These are phyloP conservation scores for Oenanthe sinensis DNA, from an alignment of 129 eudicot species.

Conservation along the genomic window DNA sequence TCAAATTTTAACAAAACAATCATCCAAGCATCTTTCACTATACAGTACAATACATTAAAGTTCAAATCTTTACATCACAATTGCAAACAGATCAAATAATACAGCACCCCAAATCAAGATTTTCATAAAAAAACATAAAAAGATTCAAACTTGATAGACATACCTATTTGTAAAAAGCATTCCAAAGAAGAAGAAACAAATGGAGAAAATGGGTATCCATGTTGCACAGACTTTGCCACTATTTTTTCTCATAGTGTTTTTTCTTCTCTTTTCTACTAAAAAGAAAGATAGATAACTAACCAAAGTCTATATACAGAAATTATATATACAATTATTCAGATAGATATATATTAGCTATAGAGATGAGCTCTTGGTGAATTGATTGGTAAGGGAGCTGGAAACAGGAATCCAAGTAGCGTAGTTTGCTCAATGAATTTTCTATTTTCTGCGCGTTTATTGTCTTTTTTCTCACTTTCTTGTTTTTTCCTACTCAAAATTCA, in stretches of 20 bases:
- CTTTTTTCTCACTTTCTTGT: background rate
- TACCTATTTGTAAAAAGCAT: slow-evolving; percentile 74
- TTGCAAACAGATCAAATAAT: slow-evolving; percentile 1
- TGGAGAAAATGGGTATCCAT: slow-evolving; percentile 69
- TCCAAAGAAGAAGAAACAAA: slow-evolving; percentile 66
- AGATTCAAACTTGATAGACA: background rate
- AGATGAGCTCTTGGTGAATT: background rate
- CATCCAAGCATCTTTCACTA: background rate
- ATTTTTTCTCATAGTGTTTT: slow-evolving; percentile 37
- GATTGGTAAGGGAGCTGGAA: slow-evolving; percentile 2
- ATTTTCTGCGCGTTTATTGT: slow-evolving; percentile 4
- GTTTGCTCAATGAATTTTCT: background rate
- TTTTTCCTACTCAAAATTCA: background rate
- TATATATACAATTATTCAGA: no score
- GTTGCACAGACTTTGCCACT: slow-evolving; percentile 58
- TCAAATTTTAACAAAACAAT: background rate
- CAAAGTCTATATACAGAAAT: background rate
- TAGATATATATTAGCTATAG: background rate
- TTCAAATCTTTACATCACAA: background rate
- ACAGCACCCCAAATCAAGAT: slow-evolving; percentile 3
- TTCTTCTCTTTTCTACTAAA: background rate
- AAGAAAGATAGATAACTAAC: background rate
- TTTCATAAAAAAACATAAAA: background rate
- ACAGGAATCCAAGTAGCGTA: background rate
- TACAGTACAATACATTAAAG: background rate